Percentiles rank a stretch among this genome's conserved stretches.
phyloP scores from a whole-genome alignment of 2,329 filamentous ascomycete genomes.

The Reticulascus tulasneorum region DNA sequence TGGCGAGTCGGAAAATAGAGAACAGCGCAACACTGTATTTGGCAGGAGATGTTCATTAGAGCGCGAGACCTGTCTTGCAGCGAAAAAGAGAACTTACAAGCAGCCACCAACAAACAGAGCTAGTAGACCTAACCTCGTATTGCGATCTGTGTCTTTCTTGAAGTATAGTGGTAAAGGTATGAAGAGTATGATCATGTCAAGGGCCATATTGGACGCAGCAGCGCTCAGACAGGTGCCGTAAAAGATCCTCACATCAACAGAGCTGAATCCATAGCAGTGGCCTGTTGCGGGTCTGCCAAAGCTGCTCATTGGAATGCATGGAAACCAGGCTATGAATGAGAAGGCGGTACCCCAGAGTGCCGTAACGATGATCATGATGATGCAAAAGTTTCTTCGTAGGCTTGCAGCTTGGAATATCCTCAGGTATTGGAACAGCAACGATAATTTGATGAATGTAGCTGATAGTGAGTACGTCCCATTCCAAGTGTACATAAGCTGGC shows the following conservation, averaged over 20 bases:
- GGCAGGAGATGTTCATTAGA: background rate
- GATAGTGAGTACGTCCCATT: slow-evolving; percentile 6
- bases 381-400: background rate
- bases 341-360: slow-evolving; percentile 2
- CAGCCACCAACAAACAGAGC: slow-evolving; percentile 1
- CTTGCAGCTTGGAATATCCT: slow-evolving; percentile 1
- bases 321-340: slow-evolving; percentile 7
- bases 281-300: slow-evolving; percentile 5
- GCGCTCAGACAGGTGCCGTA: slow-evolving; percentile 1
- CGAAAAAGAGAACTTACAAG: background rate
- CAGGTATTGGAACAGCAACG: slow-evolving; percentile 5
- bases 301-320: slow-evolving; percentile 5
- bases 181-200: slow-evolving; percentile 6
- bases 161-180: slow-evolving; percentile 4
- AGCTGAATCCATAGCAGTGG: slow-evolving; percentile 7
- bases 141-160: background rate
- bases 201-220: slow-evolving; percentile 4
- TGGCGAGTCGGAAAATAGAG: slow-evolving; percentile 5
- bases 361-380: background rate
- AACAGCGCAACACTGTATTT: slow-evolving; percentile 1
- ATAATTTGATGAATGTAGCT: slow-evolving; percentile 1
- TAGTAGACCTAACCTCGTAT: background rate
- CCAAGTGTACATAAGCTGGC: slow-evolving; percentile 7
- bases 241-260: slow-evolving; percentile 1
- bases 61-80: background rate